Evolutionary conservation across 2,329 filamentous ascomycete genomes (phyloP), one percentile per base, ranked within the genome.

Genomic region (Scolecobasidium constrictum): DNA sequence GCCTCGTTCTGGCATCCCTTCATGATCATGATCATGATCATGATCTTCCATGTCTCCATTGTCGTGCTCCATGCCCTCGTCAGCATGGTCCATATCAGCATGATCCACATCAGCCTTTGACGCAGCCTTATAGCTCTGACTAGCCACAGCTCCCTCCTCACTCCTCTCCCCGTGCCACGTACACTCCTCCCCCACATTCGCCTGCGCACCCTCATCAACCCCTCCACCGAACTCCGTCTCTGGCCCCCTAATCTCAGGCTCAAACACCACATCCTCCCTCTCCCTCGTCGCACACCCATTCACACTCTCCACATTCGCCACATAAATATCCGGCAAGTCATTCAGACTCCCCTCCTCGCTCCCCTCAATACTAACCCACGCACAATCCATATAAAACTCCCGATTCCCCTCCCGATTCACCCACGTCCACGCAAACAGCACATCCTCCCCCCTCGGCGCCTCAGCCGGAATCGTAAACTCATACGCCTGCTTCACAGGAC

Each of bases 301-400:
- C 19, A 57, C 58, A 15, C 47, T 54, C 36, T 54, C 59, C 46
- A 87, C 64, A 62, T 92, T 92, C 52, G 83, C 81, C 1, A 80
- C 70, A 42, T 87, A 81, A 75, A 93, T 81, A 45, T 79, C 68
- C 0, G 86, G 86, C 13, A 93, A 79, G 0, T 64, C 59, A 33
- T 75, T 57, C 46, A 78, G 71, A 50, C 74, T 74, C 2, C 67
- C 73, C 5, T 64, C 21, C 23, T 19, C 6, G 19, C 17, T 22
- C 18, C 96, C 70, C 0, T 69, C 73, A 38, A 94, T 61, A 0
- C 84, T 77, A 0, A 44, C 42, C 9, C 17, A 40, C 2, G 83
- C 86, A 52, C 90, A 98, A 72, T 94, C 92, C 87, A 94, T 94
- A 72, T 96, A 95, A 72, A 94, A 86, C 59, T 96, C 92, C 1